Evolutionary conservation across 176 grass and related monocot genomes (phyloP).

Genomic region (Lolium rigidum): DNA sequence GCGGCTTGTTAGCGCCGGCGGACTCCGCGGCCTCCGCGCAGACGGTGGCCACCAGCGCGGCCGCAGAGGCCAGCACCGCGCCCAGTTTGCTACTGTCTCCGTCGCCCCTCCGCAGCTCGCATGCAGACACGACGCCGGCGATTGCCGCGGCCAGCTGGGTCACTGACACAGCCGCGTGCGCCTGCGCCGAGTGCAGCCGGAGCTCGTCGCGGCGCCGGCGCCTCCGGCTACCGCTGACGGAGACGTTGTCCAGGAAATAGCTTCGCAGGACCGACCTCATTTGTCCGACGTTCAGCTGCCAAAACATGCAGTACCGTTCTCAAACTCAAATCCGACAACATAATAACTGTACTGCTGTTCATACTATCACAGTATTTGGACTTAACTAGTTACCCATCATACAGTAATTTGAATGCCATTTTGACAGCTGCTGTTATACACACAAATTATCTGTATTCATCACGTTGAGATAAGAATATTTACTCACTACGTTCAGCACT

Average conservation of each 20-base stretch:
- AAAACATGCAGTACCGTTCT: slow-evolving; percentile 25
- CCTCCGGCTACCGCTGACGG: slow-evolving; percentile 46
- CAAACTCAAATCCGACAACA: slow-evolving; percentile 42
- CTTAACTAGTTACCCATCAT: neutral
- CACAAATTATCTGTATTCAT: too few relatives aligned
- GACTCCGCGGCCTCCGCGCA: slow-evolving; percentile 88
- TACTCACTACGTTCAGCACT: too few relatives aligned
- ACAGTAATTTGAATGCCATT: neutral
- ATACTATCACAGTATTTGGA: neutral
- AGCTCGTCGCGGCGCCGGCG: slow-evolving; percentile 61
- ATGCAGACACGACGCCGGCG: slow-evolving; percentile 59
- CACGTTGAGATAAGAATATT: too few relatives aligned
- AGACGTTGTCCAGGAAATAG: slow-evolving; percentile 59
- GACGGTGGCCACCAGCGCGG: slow-evolving; percentile 82
- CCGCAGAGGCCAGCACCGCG: slow-evolving; percentile 68
- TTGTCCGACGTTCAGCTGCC: slow-evolving; percentile 60
- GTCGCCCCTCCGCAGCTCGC: slow-evolving; percentile 40
- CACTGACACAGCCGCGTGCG: slow-evolving; percentile 77
- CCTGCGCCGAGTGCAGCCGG: slow-evolving; percentile 75
- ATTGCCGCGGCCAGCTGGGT: slow-evolving; percentile 77
- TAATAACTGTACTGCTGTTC: neutral
- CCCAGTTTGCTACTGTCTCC: slow-evolving; percentile 36
- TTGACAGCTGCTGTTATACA: too few relatives aligned
- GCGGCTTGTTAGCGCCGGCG: slow-evolving; percentile 50
- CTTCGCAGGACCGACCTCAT: slow-evolving; percentile 62